Evolutionary conservation across 331 rosid species (phyloP).

Genomic region (Ulmus americana): DNA sequence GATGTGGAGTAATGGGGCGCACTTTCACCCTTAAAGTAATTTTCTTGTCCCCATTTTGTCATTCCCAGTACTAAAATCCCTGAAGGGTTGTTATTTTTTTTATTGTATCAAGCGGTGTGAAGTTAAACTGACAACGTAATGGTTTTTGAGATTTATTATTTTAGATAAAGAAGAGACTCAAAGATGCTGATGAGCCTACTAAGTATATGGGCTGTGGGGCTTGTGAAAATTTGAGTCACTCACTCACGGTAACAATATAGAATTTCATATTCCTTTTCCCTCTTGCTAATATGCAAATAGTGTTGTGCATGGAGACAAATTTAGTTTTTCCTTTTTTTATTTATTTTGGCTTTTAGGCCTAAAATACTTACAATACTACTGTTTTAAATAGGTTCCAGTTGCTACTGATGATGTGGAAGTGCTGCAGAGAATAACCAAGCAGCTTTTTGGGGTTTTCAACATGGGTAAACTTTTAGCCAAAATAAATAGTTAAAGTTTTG

Average conservation of each 20-base stretch:
- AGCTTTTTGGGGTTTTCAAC: constrained; percentile 64
- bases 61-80: not conserved
- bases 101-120: not conserved
- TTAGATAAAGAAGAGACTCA: constrained; percentile 75
- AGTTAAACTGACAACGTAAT: constrained; percentile 9
- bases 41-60: constrained; percentile 8
- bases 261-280: constrained; percentile 9
- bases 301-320: not conserved
- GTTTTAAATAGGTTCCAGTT: constrained; percentile 59
- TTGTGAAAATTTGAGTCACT: constrained; percentile 94
- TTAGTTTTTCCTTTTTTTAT: constrained; percentile 11
- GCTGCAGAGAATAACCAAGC: constrained; percentile 70
- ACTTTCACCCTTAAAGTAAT: constrained; percentile 80
- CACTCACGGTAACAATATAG: constrained; percentile 52
- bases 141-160: constrained; percentile 17
- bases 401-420: constrained; percentile 81
- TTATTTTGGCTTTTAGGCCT: constrained; percentile 21
- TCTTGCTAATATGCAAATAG: constrained; percentile 4
- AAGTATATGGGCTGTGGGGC: constrained; percentile 97
- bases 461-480: constrained; percentile 41
- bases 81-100: not conserved
- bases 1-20: constrained; percentile 75
- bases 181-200: constrained; percentile 72
- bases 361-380: constrained; percentile 18
- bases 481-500: not conserved